phyloP scores from a whole-genome alignment of 2,329 filamentous ascomycete species.

The Aspergillus piperis region DNA sequence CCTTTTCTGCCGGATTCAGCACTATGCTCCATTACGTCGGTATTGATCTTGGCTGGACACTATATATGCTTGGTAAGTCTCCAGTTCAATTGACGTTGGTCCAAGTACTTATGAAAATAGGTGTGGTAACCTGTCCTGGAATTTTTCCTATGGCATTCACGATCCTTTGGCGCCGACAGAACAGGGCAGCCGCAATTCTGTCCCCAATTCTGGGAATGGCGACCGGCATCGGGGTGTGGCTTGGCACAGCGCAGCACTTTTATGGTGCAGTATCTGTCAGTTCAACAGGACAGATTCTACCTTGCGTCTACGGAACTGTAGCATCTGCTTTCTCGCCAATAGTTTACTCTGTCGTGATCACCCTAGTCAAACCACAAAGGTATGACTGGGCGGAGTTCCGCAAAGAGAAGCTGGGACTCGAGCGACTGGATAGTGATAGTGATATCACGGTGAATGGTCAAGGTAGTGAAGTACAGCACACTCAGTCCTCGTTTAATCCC shows the following conservation, averaged over 20 bases:
- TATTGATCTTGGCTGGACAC: slow-evolving; percentile 56
- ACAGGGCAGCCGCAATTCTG: slow-evolving; percentile 51
- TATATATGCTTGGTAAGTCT: slow-evolving; percentile 53
- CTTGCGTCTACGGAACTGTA: slow-evolving; percentile 57
- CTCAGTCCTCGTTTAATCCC: slow-evolving; percentile 26
- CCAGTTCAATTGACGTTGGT: accelerated
- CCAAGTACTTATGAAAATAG: slow-evolving; percentile 22
- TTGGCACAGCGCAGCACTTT: slow-evolving; percentile 50
- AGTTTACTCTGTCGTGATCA: slow-evolving; percentile 52
- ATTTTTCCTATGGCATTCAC: slow-evolving; percentile 58
- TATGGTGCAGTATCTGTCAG: slow-evolving; percentile 52
- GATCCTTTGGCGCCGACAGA: slow-evolving; percentile 56
- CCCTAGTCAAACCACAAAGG: slow-evolving; percentile 47
- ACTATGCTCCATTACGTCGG: slow-evolving; percentile 57
- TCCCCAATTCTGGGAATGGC: slow-evolving; percentile 54
- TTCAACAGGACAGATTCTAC: slow-evolving; percentile 52
- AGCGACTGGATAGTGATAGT: slow-evolving; percentile 26
- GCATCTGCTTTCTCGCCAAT: slow-evolving; percentile 57
- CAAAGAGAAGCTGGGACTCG: slow-evolving; percentile 33
- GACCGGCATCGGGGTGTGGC: slow-evolving; percentile 56
- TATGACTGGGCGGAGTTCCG: slow-evolving; percentile 46
- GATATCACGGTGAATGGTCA: not conserved
- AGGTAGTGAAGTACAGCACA: not conserved
- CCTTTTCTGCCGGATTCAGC: slow-evolving; percentile 55
- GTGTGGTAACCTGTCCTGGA: slow-evolving; percentile 55